Percentiles rank a stretch among this genome's conserved stretches.
Evolutionary conservation across 768 basidiomycete species (phyloP).

Genomic region (Tubosaeta brunneosetosa): DNA sequence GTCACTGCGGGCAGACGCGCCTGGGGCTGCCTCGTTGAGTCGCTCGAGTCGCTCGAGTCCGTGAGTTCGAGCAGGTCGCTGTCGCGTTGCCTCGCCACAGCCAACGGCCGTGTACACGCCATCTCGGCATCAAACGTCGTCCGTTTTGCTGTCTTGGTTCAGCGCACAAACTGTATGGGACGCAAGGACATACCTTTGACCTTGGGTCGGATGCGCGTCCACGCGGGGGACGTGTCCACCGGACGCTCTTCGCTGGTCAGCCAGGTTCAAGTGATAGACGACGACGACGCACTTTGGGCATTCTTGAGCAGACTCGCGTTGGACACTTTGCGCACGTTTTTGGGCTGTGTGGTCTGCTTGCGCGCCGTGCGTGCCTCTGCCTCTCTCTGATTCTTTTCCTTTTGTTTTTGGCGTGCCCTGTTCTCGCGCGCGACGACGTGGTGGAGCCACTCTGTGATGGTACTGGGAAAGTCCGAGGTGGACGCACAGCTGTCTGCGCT

Average conservation of each 20-base stretch:
- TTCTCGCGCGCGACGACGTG: neutral
- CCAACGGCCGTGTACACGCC: constrained; percentile 10
- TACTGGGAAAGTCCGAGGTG: constrained; percentile 13
- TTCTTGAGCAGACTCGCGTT: constrained; percentile 8
- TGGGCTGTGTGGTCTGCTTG: constrained; percentile 9
- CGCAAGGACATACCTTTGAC: constrained; percentile 10
- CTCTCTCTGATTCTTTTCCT: neutral
- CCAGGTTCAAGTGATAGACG: neutral
- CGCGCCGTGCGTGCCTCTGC: constrained; percentile 8
- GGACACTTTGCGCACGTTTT: constrained; percentile 8
- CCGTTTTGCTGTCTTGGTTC: constrained; percentile 10
- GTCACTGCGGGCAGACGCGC: neutral
- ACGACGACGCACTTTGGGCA: constrained; percentile 16
- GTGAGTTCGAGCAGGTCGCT: constrained; percentile 16
- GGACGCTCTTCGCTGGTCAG: neutral
- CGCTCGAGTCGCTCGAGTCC: constrained; percentile 22
- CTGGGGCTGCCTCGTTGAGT: neutral
- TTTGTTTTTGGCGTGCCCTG: neutral
- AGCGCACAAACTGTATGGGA: neutral
- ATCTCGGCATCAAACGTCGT: constrained; percentile 4
- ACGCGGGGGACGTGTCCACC: constrained; percentile 6
- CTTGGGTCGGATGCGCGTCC: constrained; percentile 15
- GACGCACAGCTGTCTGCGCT: constrained; percentile 8
- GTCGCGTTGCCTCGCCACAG: constrained; percentile 5
- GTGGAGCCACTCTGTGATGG: constrained; percentile 17